Conservation (phyloP, 192 early-diverging fungal species). For the Backusella morwellensis region DNA sequence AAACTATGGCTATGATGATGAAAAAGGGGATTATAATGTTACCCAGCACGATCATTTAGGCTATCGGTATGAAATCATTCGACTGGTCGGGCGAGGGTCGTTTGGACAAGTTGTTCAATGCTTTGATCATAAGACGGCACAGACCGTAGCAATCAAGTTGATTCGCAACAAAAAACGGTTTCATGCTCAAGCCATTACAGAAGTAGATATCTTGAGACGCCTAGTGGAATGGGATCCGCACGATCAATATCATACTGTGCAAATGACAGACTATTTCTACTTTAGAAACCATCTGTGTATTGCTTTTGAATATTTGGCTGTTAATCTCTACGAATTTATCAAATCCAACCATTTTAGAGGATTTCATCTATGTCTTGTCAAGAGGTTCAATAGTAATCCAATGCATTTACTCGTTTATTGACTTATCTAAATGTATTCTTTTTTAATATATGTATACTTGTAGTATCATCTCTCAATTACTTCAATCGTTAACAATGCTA, state of each 20-base stretch:
- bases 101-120: conserved; percentile 96
- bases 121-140: conserved; percentile 88
- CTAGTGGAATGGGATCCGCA: conserved; percentile 82
- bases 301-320: conserved; percentile 88
- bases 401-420: not conserved
- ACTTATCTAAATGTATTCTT: not conserved
- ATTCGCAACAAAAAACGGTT: conserved; percentile 96
- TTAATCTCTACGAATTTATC: conserved; percentile 98
- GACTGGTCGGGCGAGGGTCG: conserved; percentile 81
- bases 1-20: conserved; percentile 81
- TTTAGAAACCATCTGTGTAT: conserved; percentile 98
- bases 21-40: conserved; percentile 90
- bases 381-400: conserved; percentile 38
- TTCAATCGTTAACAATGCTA: conserved; percentile 79
- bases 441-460: conserved; percentile 6
- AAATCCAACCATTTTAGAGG: conserved; percentile 92
- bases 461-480: conserved; percentile 79
- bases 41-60: conserved; percentile 84
- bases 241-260: conserved; percentile 76
- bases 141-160: conserved; percentile 87
- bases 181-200: conserved; percentile 91
- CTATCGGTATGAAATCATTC: conserved; percentile 92
- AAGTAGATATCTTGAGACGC: conserved; percentile 89
- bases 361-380: conserved; percentile 74
- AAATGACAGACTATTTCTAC: conserved; percentile 90